Evolutionary conservation across 2,329 filamentous ascomycete genomes (phyloP).

Genomic region (Pestalotiopsis sp.): DNA sequence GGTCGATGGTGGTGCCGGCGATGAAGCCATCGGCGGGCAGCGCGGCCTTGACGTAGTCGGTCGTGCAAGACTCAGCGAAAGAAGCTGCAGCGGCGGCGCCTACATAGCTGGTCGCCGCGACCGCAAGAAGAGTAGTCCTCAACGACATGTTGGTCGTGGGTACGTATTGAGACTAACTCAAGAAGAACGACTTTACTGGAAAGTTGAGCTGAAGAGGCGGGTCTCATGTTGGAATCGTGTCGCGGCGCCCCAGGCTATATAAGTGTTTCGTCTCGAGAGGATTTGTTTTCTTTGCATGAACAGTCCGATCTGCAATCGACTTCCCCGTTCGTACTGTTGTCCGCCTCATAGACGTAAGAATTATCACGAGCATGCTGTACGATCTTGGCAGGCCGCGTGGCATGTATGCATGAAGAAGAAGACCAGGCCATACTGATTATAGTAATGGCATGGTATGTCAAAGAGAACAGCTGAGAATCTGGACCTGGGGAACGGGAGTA

Average conservation of each 20-base stretch:
- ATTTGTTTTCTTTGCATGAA: background rate
- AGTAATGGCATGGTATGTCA: background rate
- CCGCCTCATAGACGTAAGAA: background rate
- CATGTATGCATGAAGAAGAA: background rate
- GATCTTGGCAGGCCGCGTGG: background rate
- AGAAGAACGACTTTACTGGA: background rate
- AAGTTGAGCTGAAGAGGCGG: background rate
- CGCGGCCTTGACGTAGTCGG: background rate
- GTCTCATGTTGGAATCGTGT: background rate
- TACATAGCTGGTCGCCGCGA: background rate
- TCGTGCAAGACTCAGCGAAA: background rate
- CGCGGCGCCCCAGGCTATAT: background rate
- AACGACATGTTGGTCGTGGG: background rate
- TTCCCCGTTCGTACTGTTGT: background rate
- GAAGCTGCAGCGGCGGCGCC: background rate
- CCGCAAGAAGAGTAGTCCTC: background rate
- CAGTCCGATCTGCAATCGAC: background rate
- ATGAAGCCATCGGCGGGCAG: conserved; percentile 2
- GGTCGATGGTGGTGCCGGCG: background rate
- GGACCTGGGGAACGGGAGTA: background rate
- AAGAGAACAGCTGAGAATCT: background rate
- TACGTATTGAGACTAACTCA: background rate
- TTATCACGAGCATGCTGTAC: background rate
- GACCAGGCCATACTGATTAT: background rate
- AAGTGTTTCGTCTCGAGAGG: background rate